Evolutionary conservation across 208 protist species (phyloP).

Genomic region (Trypanosoma avium): DNA sequence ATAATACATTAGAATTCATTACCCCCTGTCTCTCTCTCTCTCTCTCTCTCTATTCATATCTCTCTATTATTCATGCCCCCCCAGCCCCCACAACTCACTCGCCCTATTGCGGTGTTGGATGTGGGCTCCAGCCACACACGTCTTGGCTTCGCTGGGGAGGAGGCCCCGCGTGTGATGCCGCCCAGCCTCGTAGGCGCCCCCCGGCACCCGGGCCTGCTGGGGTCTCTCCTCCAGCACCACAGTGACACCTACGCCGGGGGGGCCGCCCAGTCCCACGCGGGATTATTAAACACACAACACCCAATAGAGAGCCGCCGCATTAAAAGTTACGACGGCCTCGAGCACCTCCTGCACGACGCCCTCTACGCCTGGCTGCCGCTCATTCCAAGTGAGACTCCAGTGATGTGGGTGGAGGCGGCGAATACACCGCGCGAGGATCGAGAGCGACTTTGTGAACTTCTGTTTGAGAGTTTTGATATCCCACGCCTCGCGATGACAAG

Average conservation of each 20-base stretch:
- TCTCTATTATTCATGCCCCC: neutral
- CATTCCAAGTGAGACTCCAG: constrained; percentile 48
- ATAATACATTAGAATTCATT: neutral
- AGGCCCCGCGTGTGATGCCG: constrained; percentile 92
- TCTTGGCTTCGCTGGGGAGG: constrained; percentile 95
- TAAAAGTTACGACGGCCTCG: constrained; percentile 69
- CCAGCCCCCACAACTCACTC: neutral
- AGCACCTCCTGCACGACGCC: constrained; percentile 83
- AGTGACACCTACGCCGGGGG: constrained; percentile 68
- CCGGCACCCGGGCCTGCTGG: constrained; percentile 54
- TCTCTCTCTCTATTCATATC: neutral
- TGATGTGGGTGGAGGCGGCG: constrained; percentile 97
- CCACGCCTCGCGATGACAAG: constrained; percentile 92
- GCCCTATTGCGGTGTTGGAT: constrained; percentile 90
- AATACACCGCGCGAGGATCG: constrained; percentile 93
- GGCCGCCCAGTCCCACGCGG: constrained; percentile 56
- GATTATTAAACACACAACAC: constrained; percentile 45
- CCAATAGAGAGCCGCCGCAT: constrained; percentile 76
- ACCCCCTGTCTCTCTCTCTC: neutral
- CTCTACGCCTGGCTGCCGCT: constrained; percentile 67
- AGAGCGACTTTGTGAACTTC: constrained; percentile 91
- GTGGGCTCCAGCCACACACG: constrained; percentile 94
- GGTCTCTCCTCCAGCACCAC: constrained; percentile 61
- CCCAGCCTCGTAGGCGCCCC: constrained; percentile 77
- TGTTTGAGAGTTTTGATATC: constrained; percentile 98